Evolutionary conservation across 495 filamentous ascomycete genomes (phyloP).

Genomic region (Cercophora samala): DNA sequence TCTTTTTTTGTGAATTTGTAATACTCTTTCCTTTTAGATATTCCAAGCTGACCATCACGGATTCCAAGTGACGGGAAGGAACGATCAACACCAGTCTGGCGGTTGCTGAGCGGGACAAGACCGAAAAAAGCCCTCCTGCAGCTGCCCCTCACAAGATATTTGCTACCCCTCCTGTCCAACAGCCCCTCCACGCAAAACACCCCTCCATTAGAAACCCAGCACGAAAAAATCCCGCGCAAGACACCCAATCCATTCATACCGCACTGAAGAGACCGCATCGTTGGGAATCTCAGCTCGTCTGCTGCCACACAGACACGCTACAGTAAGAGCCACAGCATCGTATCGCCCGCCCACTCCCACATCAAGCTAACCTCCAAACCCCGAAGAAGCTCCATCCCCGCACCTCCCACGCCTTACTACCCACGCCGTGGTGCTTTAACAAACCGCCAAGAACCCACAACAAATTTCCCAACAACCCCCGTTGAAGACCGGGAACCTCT

Average conservation of each 20-base stretch:
- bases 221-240: conserved; percentile 15
- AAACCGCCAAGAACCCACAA: no score
- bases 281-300: neutral
- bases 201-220: neutral
- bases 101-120: neutral
- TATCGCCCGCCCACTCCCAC: neutral
- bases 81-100: neutral
- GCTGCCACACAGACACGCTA: neutral
- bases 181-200: conserved; percentile 1
- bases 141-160: neutral
- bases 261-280: neutral
- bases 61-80: neutral
- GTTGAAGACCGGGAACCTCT: neutral
- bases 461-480: neutral
- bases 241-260: neutral
- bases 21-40: no score
- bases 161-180: conserved; percentile 12
- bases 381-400: neutral
- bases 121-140: neutral
- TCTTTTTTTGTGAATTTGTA: neutral
- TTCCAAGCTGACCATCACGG: no score
- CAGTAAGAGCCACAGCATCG: neutral
- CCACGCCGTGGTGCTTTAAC: neutral
- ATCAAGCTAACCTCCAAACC: neutral
- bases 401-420: no score